Percentiles rank a stretch among this genome's conserved stretches.
phyloP scores from a whole-genome alignment of 1,284 basidiomycete genomes.

The Cystobasidium slooffiae region DNA sequence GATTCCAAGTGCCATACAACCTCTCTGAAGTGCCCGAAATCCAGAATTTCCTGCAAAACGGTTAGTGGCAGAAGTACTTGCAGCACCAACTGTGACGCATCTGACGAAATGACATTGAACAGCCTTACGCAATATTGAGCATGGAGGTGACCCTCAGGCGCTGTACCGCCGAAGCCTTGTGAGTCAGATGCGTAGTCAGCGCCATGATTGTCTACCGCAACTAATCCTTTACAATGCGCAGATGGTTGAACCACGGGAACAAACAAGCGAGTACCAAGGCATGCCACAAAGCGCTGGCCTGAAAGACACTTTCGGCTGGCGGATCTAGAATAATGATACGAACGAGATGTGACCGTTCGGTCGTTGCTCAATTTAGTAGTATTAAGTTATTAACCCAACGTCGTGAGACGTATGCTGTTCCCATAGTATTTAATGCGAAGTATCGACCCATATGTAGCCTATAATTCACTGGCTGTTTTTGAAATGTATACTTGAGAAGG shows the following conservation, averaged over 20 bases:
- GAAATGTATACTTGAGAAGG: too few relatives aligned
- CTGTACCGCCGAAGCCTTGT: constrained; percentile 37
- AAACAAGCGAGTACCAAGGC: constrained; percentile 26
- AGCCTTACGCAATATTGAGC: constrained; percentile 33
- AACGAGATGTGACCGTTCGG: background rate
- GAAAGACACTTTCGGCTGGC: constrained; percentile 34
- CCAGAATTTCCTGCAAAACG: constrained; percentile 68
- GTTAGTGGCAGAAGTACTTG: constrained; percentile 1
- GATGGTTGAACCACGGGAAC: constrained; percentile 36
- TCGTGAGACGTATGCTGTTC: background rate
- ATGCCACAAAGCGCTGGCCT: constrained; percentile 26
- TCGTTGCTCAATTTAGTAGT: background rate
- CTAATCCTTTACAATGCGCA: background rate
- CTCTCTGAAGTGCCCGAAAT: constrained; percentile 82
- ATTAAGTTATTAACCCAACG: background rate
- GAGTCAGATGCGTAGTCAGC: background rate
- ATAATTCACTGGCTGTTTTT: background rate
- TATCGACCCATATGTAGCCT: background rate
- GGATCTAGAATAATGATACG: background rate
- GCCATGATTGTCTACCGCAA: background rate
- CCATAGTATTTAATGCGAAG: background rate
- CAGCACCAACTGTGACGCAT: background rate
- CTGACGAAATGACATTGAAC: background rate
- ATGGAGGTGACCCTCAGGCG: constrained; percentile 38
- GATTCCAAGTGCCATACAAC: constrained; percentile 85